phyloP scores from a whole-genome alignment of 108 stramenopile genomes.

The Cyclotella kingstonii region DNA sequence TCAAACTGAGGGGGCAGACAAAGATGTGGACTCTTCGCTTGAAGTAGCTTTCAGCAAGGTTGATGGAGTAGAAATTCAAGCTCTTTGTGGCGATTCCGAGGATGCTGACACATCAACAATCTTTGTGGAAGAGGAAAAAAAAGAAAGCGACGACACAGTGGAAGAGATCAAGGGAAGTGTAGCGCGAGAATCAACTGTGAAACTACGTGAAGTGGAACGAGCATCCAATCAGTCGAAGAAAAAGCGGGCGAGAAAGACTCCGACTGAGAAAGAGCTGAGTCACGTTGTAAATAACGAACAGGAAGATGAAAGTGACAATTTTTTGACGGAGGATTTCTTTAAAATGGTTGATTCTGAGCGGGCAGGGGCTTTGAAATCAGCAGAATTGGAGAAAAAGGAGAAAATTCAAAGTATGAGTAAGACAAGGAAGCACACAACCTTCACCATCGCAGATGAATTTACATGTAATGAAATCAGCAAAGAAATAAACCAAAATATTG shows the following conservation, averaged over 20 bases:
- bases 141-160: conserved; percentile 26
- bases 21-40: too few species aligned
- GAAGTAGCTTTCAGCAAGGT: too few species aligned
- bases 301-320: conserved; percentile 7
- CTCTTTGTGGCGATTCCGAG: background rate
- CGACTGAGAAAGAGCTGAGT: background rate
- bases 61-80: too few species aligned
- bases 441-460: conserved; percentile 22
- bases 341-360: conserved; percentile 39
- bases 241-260: conserved; percentile 30
- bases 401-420: conserved; percentile 21
- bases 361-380: conserved; percentile 18
- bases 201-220: conserved; percentile 32
- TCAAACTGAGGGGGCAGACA: conserved; percentile 1
- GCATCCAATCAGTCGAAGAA: conserved; percentile 24
- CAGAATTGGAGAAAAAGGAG: conserved; percentile 26
- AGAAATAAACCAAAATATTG: conserved; percentile 22
- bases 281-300: background rate
- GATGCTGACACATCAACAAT: background rate
- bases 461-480: conserved; percentile 13
- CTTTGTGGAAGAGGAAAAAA: background rate
- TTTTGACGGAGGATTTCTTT: conserved; percentile 38
- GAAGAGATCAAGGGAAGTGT: conserved; percentile 35
- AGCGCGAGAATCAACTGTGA: conserved; percentile 38
- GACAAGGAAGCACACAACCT: conserved; percentile 37